Conservation (phyloP, 441 rosid genomes). For the Populus tomentosa region DNA sequence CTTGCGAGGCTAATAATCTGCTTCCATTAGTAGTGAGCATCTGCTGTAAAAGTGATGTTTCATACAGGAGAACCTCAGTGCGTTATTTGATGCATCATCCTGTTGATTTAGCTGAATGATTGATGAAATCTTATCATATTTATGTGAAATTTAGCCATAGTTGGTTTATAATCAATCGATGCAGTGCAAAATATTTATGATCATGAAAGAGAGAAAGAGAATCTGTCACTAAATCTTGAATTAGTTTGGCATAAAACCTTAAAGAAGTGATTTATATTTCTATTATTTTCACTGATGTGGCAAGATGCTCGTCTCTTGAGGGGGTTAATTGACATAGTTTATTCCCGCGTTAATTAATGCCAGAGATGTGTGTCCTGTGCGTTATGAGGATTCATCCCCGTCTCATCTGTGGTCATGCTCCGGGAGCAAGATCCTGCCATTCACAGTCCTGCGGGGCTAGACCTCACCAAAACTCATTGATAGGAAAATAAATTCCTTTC, state of each 20-base stretch:
- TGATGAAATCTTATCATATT: not conserved
- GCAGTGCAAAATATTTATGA: not conserved
- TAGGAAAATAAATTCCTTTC: not conserved
- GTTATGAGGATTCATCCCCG: not conserved
- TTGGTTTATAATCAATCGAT: not conserved
- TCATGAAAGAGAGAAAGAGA: not conserved
- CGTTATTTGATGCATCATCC: not conserved
- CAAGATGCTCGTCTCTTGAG: not conserved
- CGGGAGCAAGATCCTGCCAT: not conserved
- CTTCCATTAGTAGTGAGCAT: not conserved
- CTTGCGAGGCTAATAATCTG: constrained; percentile 15
- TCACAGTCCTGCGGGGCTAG: not conserved
- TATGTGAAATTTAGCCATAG: not conserved
- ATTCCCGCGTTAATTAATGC: not conserved
- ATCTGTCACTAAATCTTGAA: not conserved
- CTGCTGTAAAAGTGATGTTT: not conserved
- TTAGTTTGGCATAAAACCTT: not conserved
- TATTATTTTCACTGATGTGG: not conserved
- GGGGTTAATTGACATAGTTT: not conserved
- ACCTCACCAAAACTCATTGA: not conserved
- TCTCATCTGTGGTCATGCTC: not conserved
- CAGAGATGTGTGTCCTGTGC: not conserved
- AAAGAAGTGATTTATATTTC: not conserved
- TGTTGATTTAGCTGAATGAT: no score
- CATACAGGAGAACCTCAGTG: not conserved